A percentile compares a stretch with the other conserved stretches of the same genome.
Conservation (phyloP, 176 grass and related monocot species). For the Raddia distichophylla region DNA sequence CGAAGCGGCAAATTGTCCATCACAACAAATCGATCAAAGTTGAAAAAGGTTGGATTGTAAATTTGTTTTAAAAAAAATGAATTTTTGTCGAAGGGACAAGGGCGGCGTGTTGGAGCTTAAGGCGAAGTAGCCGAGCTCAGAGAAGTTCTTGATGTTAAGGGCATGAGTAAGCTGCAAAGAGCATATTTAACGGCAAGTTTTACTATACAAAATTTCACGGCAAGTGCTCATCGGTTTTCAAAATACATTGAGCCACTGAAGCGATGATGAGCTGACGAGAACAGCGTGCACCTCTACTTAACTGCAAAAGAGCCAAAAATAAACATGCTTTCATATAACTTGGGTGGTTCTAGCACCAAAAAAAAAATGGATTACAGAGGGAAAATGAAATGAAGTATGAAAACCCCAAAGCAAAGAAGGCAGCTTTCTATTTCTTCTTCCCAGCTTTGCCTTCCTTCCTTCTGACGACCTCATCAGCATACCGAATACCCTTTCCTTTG, state of each 20-base stretch:
- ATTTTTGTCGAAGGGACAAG: too few species aligned
- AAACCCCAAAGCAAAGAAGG: not conserved
- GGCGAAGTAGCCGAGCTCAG: too few species aligned
- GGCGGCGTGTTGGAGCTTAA: too few species aligned
- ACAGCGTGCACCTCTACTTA: not conserved
- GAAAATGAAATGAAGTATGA: constrained; percentile 31
- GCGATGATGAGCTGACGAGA: not conserved
- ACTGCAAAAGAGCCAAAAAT: constrained; percentile 4
- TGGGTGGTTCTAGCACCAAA: not conserved
- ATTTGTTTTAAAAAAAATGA: too few species aligned
- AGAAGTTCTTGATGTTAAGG: too few species aligned
- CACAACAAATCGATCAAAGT: too few species aligned
- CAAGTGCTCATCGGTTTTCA: too few species aligned
- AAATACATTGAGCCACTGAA: not conserved
- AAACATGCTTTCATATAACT: not conserved
- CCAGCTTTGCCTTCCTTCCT: constrained; percentile 98
- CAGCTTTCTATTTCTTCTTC: constrained; percentile 89
- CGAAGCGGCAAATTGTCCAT: too few species aligned
- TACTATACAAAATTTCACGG: too few species aligned
- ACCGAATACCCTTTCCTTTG: constrained; percentile 95
- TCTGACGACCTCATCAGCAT: constrained; percentile 75
- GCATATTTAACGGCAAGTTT: too few species aligned
- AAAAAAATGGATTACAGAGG: constrained; percentile 28
- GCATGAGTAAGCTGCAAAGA: too few species aligned
- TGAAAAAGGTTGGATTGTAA: too few species aligned